Evolutionary conservation across 768 basidiomycete genomes (phyloP).

Genomic region (Astraeus odoratus): DNA sequence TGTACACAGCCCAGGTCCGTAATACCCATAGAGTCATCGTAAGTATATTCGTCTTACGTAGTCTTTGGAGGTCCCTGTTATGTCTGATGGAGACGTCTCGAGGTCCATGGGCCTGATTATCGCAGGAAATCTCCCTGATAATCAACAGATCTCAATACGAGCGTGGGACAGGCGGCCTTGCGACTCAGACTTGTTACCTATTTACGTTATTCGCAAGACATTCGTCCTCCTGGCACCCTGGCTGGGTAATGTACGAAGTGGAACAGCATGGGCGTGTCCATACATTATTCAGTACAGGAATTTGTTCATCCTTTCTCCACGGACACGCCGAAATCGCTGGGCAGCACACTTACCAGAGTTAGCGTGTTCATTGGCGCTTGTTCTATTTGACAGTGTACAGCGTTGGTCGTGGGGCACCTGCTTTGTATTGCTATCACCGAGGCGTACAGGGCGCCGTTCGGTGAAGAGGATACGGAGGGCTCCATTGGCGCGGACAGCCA

Average conservation of each 20-base stretch:
- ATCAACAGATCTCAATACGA: constrained; percentile 5
- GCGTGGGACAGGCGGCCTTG: constrained; percentile 8
- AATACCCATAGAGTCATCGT: not conserved
- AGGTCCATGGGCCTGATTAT: constrained; percentile 22
- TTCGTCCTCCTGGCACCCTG: constrained; percentile 22
- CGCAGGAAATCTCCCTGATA: constrained; percentile 22
- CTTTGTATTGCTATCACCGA: not conserved
- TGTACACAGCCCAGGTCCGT: not conserved
- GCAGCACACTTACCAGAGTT: constrained; percentile 9
- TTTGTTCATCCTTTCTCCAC: constrained; percentile 18
- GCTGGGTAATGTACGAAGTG: constrained; percentile 25
- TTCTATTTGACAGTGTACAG: constrained; percentile 1
- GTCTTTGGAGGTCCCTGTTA: not conserved
- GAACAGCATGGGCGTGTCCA: constrained; percentile 5
- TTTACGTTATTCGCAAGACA: constrained; percentile 24
- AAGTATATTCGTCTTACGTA: not conserved
- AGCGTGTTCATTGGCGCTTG: constrained; percentile 8
- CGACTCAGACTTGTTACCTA: constrained; percentile 14
- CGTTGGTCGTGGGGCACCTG: not conserved
- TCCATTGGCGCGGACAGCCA: constrained; percentile 6
- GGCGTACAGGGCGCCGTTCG: not conserved
- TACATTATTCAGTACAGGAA: constrained; percentile 1
- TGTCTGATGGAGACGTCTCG: not conserved
- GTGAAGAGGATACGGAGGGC: not conserved
- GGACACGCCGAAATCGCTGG: constrained; percentile 19